These are phyloP conservation scores for Fusarium pilosicola DNA, from an alignment of 2,329 filamentous ascomycete genomes.

Conservation along the genomic window DNA sequence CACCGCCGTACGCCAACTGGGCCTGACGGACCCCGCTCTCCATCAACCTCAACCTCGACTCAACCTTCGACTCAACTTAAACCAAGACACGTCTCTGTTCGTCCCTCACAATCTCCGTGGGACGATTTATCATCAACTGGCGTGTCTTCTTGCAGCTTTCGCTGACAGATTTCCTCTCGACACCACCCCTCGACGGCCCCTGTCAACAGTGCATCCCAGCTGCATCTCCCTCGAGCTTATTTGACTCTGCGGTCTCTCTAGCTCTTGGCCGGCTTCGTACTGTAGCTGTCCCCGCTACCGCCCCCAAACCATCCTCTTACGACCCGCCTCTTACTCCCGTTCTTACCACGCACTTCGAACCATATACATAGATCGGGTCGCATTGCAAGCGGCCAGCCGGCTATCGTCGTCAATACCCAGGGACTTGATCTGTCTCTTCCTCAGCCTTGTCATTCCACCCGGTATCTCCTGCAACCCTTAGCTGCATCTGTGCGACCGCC, in stretches of 20 bases:
- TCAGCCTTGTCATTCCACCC: slow-evolving; percentile 12
- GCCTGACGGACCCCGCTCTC: slow-evolving; percentile 41
- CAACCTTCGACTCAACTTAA: slow-evolving; percentile 26
- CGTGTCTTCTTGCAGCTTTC: neutral
- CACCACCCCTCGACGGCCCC: neutral
- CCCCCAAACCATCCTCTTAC: slow-evolving; percentile 40
- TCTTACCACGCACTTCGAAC: slow-evolving; percentile 29
- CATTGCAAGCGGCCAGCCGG: slow-evolving; percentile 46
- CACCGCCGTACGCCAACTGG: slow-evolving; percentile 41
- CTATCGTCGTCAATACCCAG: slow-evolving; percentile 21
- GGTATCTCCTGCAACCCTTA: slow-evolving; percentile 13
- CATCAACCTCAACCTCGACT: slow-evolving; percentile 18
- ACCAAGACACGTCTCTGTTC: slow-evolving; percentile 16
- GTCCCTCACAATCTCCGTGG: slow-evolving; percentile 19
- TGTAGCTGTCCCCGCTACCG: slow-evolving; percentile 28
- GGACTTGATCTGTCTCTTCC: slow-evolving; percentile 19
- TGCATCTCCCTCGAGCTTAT: slow-evolving; percentile 24
- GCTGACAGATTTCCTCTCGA: neutral
- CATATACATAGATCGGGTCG: slow-evolving; percentile 43
- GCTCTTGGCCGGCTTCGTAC: slow-evolving; percentile 17
- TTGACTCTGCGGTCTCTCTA: slow-evolving; percentile 14
- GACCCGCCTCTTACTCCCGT: slow-evolving; percentile 33
- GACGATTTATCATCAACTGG: slow-evolving; percentile 3
- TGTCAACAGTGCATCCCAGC: slow-evolving; percentile 27
- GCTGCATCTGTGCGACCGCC: slow-evolving; percentile 30